Evolutionary conservation across 257 asterid genomes (phyloP).

Genomic region (Primulina tabacum): DNA sequence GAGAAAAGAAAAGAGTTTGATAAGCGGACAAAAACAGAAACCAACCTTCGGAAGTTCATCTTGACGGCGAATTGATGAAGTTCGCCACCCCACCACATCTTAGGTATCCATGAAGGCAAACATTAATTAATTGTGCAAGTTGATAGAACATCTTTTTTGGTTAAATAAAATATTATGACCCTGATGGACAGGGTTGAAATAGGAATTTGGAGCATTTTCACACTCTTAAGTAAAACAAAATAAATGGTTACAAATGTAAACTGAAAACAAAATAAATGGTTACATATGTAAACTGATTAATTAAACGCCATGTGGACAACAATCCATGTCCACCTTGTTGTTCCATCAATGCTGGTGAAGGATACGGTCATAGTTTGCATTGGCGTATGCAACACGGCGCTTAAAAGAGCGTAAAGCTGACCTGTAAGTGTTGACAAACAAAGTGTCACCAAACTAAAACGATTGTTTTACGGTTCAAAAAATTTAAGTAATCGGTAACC

Average conservation of each 20-base stretch:
- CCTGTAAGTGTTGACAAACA: conserved; percentile 34
- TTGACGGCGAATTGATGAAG: conserved; percentile 88
- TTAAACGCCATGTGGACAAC: neutral
- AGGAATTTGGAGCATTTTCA: too few species aligned
- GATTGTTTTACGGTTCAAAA: neutral
- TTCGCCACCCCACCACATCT: conserved; percentile 98
- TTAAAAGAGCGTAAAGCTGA: conserved; percentile 80
- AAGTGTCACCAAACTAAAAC: conserved; percentile 20
- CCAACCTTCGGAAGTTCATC: conserved; percentile 77
- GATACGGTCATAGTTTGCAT: conserved; percentile 89
- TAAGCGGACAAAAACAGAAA: conserved; percentile 7
- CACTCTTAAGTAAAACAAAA: neutral
- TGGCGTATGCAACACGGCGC: conserved; percentile 94
- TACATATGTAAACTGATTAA: neutral
- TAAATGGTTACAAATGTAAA: neutral
- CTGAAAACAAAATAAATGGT: neutral
- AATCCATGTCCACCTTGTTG: neutral
- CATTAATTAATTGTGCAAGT: conserved; percentile 19
- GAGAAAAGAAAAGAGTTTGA: conserved; percentile 4
- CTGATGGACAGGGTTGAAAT: neutral
- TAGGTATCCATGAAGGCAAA: conserved; percentile 45
- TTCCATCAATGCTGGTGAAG: conserved; percentile 27
- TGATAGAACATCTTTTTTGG: conserved; percentile 6
- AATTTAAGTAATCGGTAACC: neutral
- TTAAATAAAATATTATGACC: conserved; percentile 11